Evolutionary conservation across 2,329 filamentous ascomycete genomes (phyloP).

Genomic region (Endoconidiophora laricicola): DNA sequence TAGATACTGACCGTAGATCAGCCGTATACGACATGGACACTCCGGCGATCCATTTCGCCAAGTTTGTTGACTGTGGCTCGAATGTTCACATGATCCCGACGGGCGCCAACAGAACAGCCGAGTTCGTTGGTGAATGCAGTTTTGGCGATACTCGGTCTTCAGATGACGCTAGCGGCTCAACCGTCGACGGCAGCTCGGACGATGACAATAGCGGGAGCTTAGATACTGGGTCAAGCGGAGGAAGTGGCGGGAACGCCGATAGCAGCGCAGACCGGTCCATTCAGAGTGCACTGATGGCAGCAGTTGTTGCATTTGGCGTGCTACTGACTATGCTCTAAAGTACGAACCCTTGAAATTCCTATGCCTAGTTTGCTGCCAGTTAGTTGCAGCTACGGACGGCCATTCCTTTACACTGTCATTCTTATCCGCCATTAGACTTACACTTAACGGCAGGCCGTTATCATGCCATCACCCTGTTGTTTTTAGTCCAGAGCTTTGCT

Average conservation of each 20-base stretch:
- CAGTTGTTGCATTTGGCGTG: slow-evolving; percentile 11
- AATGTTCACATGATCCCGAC: slow-evolving; percentile 16
- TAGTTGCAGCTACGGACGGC: not conserved
- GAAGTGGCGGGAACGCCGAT: slow-evolving; percentile 10
- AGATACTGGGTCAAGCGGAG: slow-evolving; percentile 1
- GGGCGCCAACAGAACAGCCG: slow-evolving; percentile 14
- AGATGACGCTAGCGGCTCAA: not conserved
- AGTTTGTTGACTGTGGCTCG: slow-evolving; percentile 17
- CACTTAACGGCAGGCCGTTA: slow-evolving; percentile 6
- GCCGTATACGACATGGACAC: slow-evolving; percentile 16
- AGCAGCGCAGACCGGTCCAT: slow-evolving; percentile 12
- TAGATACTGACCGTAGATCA: slow-evolving; percentile 3
- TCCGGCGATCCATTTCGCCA: slow-evolving; percentile 17
- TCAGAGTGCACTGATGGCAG: slow-evolving; percentile 11
- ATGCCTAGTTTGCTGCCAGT: not conserved
- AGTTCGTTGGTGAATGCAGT: slow-evolving; percentile 16
- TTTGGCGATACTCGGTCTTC: not conserved
- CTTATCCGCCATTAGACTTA: not conserved
- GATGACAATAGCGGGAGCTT: not conserved
- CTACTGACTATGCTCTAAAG: not conserved
- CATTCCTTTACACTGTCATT: not conserved
- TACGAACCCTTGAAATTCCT: not conserved
- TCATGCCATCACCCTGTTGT: not conserved
- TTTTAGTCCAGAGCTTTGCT: no score
- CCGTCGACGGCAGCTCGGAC: not conserved